phyloP scores from a whole-genome alignment of 495 filamentous ascomycete genomes.

The Aspergillus affinis region DNA sequence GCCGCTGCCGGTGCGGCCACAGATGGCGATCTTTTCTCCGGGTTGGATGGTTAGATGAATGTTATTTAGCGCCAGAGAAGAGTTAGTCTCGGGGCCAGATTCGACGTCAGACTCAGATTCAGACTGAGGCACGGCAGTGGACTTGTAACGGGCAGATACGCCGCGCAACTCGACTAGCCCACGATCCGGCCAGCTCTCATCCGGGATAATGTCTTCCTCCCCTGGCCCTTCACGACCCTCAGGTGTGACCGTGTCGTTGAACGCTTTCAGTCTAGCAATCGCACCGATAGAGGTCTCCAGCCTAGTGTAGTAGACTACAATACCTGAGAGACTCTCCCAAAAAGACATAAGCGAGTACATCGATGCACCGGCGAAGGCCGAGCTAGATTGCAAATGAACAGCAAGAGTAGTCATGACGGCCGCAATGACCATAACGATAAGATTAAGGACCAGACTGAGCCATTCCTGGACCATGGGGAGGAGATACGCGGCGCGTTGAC shows the following conservation, averaged over 20 bases:
- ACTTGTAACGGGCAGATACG: slow-evolving; percentile 36
- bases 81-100: not conserved
- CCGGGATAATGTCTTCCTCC: slow-evolving; percentile 16
- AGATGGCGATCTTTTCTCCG: slow-evolving; percentile 40
- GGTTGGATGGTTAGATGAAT: slow-evolving; percentile 30
- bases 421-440: slow-evolving; percentile 21
- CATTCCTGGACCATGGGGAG: slow-evolving; percentile 45
- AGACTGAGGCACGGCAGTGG: slow-evolving; percentile 6
- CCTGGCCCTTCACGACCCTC: slow-evolving; percentile 15
- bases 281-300: slow-evolving; percentile 52
- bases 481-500: slow-evolving; percentile 46
- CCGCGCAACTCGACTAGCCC: slow-evolving; percentile 29
- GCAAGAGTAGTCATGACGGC: slow-evolving; percentile 21
- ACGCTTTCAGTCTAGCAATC: slow-evolving; percentile 36
- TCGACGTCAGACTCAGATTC: not conserved
- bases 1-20: slow-evolving; percentile 40
- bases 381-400: slow-evolving; percentile 20
- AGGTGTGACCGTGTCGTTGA: slow-evolving; percentile 28
- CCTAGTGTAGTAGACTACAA: slow-evolving; percentile 42
- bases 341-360: slow-evolving; percentile 29
- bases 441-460: slow-evolving; percentile 38
- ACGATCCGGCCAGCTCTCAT: slow-evolving; percentile 19
- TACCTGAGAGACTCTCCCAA: slow-evolving; percentile 29
- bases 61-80: slow-evolving; percentile 18
- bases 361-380: slow-evolving; percentile 22